Conservation (phyloP, 2,329 filamentous ascomycete species). For the Fusarium heterosporum region DNA sequence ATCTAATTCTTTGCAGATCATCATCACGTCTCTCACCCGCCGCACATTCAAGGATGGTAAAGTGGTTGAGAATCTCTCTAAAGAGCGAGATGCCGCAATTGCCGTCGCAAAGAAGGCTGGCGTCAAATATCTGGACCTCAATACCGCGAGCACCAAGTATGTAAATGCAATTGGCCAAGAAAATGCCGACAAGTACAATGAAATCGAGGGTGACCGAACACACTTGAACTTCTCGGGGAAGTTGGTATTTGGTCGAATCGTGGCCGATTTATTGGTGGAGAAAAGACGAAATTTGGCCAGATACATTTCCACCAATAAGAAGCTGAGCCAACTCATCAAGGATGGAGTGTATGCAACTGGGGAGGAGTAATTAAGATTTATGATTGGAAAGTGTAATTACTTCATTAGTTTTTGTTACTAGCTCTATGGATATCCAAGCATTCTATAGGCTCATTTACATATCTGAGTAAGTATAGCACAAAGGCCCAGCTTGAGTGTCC, state of each 20-base stretch:
- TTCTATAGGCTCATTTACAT: background rate
- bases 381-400: too few relatives aligned
- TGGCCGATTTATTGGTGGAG: slow-evolving; percentile 16
- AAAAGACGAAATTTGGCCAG: slow-evolving; percentile 12
- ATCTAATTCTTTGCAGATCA: background rate
- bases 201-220: slow-evolving; percentile 18
- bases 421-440: background rate
- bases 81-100: slow-evolving; percentile 19
- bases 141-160: slow-evolving; percentile 16
- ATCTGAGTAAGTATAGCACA: slow-evolving; percentile 29
- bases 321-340: slow-evolving; percentile 9
- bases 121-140: background rate
- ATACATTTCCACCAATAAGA: background rate
- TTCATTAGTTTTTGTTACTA: too few relatives aligned
- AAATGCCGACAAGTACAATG: slow-evolving; percentile 18
- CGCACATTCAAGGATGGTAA: slow-evolving; percentile 17
- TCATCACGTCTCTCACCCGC: slow-evolving; percentile 16
- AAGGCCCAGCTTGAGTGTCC: slow-evolving; percentile 11
- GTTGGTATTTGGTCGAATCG: slow-evolving; percentile 14
- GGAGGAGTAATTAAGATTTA: background rate
- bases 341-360: slow-evolving; percentile 8
- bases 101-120: slow-evolving; percentile 1
- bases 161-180: slow-evolving; percentile 20
- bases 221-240: slow-evolving; percentile 18
- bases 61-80: slow-evolving; percentile 8